Conservation (phyloP, 2,329 filamentous ascomycete genomes). For the Talaromyces sp. region DNA sequence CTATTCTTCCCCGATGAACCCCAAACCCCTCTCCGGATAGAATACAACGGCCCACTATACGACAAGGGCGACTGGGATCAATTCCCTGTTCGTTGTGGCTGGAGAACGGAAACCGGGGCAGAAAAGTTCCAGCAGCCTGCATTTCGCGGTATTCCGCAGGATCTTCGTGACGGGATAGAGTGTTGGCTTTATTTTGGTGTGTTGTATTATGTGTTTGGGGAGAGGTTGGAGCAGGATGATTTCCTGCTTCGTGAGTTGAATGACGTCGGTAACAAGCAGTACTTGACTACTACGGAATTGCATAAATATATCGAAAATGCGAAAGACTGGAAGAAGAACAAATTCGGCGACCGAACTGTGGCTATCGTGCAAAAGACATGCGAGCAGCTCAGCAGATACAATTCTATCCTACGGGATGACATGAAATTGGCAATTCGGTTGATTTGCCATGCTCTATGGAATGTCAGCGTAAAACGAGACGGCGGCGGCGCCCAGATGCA, state of each 20-base stretch:
- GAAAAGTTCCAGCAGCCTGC: background rate
- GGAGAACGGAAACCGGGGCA: background rate
- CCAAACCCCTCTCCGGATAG: background rate
- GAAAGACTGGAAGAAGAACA: conserved; percentile 16
- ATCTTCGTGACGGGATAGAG: background rate
- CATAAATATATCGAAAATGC: conserved; percentile 12
- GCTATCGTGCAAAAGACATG: conserved; percentile 7
- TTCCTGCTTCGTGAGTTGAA: conserved; percentile 10
- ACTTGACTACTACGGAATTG: conserved; percentile 11
- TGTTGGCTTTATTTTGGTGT: conserved; percentile 17
- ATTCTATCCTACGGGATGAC: background rate
- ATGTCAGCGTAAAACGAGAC: background rate
- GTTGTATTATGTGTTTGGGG: conserved; percentile 12
- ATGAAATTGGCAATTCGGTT: background rate
- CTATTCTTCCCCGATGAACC: background rate
- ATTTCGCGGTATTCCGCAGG: background rate
- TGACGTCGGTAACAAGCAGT: background rate
- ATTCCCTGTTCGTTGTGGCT: background rate
- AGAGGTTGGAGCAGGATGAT: conserved; percentile 12
- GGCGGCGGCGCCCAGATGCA: no score
- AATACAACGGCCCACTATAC: background rate
- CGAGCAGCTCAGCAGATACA: background rate
- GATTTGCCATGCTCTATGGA: conserved; percentile 2
- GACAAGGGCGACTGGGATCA: conserved; percentile 2
- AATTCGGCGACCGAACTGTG: conserved; percentile 8